These are phyloP conservation scores for Hyaloraphidium curvatum DNA, from an alignment of 192 early-diverging fungal genomes.

Conservation along the genomic window DNA sequence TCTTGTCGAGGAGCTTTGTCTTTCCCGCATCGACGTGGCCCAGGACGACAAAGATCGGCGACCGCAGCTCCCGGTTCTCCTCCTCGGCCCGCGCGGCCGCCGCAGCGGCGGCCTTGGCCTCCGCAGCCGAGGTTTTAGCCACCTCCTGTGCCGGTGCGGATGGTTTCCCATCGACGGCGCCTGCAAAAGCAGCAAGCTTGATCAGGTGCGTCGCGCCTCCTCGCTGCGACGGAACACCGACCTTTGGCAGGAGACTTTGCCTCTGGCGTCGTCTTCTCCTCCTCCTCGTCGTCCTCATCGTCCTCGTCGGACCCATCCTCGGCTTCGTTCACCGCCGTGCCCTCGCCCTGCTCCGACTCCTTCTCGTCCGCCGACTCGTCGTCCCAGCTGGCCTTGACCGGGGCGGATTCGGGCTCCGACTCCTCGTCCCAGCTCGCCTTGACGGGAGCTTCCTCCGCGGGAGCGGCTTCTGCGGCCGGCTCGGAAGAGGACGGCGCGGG, in stretches of 20 bases:
- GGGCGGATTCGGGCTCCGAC: slow-evolving; percentile 36
- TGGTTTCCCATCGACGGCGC: too few relatives aligned
- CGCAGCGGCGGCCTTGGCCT: too few relatives aligned
- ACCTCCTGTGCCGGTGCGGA: too few relatives aligned
- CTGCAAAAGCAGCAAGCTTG: too few relatives aligned
- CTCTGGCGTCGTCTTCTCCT: slow-evolving; percentile 29
- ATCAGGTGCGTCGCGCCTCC: too few relatives aligned
- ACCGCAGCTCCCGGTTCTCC: slow-evolving; percentile 72
- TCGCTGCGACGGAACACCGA: too few relatives aligned
- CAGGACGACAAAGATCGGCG: slow-evolving; percentile 94
- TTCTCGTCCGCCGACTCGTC: slow-evolving; percentile 19
- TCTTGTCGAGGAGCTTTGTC: slow-evolving; percentile 96
- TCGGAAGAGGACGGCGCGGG: slow-evolving; percentile 1
- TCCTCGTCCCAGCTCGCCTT: slow-evolving; percentile 22
- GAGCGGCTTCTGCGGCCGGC: slow-evolving; percentile 9
- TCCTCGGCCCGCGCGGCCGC: slow-evolving; percentile 37
- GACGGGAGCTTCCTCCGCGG: slow-evolving; percentile 2
- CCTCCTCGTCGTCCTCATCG: slow-evolving; percentile 22
- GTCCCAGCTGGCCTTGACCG: slow-evolving; percentile 38
- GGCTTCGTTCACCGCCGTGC: slow-evolving; percentile 4
- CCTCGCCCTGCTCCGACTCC: slow-evolving; percentile 8
- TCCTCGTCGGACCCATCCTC: slow-evolving; percentile 17
- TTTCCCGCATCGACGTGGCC: slow-evolving; percentile 96
- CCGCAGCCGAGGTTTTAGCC: too few relatives aligned
- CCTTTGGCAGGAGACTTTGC: too few relatives aligned